phyloP scores from a whole-genome alignment of 2,329 filamentous ascomycete genomes.

The Epichloe festucae region DNA sequence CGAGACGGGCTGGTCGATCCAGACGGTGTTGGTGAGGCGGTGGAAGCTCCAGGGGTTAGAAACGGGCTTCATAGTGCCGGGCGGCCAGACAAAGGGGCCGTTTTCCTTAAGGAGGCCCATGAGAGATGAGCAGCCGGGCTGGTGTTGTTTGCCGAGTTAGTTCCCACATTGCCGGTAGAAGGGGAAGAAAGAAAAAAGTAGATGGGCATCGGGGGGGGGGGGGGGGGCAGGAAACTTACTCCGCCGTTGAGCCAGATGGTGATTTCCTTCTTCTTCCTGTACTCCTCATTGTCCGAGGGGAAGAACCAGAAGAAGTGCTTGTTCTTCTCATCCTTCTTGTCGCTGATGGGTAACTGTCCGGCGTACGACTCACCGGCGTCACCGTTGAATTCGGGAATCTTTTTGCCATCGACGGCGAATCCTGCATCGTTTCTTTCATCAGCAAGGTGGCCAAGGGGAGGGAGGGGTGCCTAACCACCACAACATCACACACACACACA shows the following conservation, averaged over 20 bases:
- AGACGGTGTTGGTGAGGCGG: conserved; percentile 39
- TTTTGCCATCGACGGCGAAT: conserved; percentile 46
- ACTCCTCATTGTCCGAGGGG: conserved; percentile 34
- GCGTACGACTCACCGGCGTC: conserved; percentile 48
- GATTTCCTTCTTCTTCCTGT: conserved; percentile 40
- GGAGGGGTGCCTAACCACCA: no score
- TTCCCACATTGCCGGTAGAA: no score
- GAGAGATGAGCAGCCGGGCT: conserved; percentile 46
- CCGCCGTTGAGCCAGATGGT: conserved; percentile 49
- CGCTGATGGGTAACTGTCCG: conserved; percentile 41
- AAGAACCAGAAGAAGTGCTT: conserved; percentile 58
- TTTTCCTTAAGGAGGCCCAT: conserved; percentile 65
- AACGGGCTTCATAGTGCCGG: conserved; percentile 53
- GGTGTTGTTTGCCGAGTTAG: no score
- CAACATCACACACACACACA: no score
- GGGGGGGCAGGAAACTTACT: conserved; percentile 14
- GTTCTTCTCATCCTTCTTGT: conserved; percentile 32
- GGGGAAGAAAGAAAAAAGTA: no score
- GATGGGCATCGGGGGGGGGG: no score
- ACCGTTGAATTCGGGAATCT: conserved; percentile 50
- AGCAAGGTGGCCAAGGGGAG: no score
- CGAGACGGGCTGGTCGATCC: conserved; percentile 54
- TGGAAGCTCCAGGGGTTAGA: conserved; percentile 60
- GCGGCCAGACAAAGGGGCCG: conserved; percentile 58
- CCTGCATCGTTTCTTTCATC: conserved; percentile 18